Percentiles rank a stretch among this genome's conserved stretches.
These are phyloP conservation scores for Zygotorulaspora danielsina DNA, from an alignment of 805 yeast genomes.

Conservation along the genomic window DNA sequence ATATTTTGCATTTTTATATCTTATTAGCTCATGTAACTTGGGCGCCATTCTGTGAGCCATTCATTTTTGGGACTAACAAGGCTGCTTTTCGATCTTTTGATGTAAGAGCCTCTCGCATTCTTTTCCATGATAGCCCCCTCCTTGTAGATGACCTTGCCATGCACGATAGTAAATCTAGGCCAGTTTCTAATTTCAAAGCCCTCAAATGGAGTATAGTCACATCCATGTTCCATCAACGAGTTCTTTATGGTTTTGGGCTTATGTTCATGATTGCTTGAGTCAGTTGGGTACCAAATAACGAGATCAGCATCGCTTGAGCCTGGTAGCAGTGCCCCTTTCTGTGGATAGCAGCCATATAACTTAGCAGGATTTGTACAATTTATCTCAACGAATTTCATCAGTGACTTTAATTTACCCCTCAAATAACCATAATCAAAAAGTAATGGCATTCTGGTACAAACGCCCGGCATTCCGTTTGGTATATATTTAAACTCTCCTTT, in stretches of 20 bases:
- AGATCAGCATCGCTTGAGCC: constrained; percentile 47
- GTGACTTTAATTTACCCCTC: constrained; percentile 39
- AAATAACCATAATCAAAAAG: constrained; percentile 43
- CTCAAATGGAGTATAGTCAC: constrained; percentile 41
- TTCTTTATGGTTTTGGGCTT: constrained; percentile 21
- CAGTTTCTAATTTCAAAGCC: constrained; percentile 42
- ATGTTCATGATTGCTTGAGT: constrained; percentile 24
- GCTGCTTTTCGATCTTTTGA: constrained; percentile 13
- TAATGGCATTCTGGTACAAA: constrained; percentile 45
- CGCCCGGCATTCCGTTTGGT: constrained; percentile 49
- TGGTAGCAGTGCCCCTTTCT: constrained; percentile 42
- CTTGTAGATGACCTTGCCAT: constrained; percentile 37
- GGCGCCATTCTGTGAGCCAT: constrained; percentile 16
- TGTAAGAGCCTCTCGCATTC: constrained; percentile 15
- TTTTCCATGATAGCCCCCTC: constrained; percentile 26
- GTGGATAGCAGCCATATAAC: constrained; percentile 41
- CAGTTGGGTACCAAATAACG: constrained; percentile 45
- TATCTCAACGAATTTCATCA: constrained; percentile 42
- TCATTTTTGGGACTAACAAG: constrained; percentile 11
- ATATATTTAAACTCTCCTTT: constrained; percentile 40
- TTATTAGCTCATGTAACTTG: constrained; percentile 7
- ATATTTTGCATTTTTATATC: no score
- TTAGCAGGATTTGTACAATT: constrained; percentile 45
- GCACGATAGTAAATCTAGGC: constrained; percentile 44
- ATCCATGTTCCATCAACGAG: constrained; percentile 35